A percentile compares a stretch with the other conserved stretches of the same genome.
phyloP scores from a whole-genome alignment of 1,139 yeast genomes.

The Kodamaea sp. region DNA sequence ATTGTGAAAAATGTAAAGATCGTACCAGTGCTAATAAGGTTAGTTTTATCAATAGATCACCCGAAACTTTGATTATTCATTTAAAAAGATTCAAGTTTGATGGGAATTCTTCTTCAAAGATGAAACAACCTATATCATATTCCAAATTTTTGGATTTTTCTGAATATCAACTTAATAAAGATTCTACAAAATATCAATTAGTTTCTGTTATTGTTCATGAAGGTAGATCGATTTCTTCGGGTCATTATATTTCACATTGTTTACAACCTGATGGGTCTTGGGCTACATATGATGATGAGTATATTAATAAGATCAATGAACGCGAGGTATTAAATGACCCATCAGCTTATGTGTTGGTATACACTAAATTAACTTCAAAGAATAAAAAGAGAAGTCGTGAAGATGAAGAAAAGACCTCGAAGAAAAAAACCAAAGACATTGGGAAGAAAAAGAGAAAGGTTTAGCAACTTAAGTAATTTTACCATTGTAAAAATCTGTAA shows the following conservation, averaged over 20 bases:
- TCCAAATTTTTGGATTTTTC: slow-evolving; percentile 74
- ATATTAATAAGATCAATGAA: slow-evolving; percentile 69
- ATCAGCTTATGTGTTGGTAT: slow-evolving; percentile 84
- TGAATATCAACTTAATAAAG: slow-evolving; percentile 48
- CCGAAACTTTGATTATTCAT: slow-evolving; percentile 84
- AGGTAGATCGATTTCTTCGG: slow-evolving; percentile 88
- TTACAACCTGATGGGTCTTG: slow-evolving; percentile 88
- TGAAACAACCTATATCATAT: slow-evolving; percentile 80
- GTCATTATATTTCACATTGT: slow-evolving; percentile 90
- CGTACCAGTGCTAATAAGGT: slow-evolving; percentile 76
- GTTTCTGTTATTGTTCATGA: slow-evolving; percentile 90
- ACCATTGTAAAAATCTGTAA: not conserved
- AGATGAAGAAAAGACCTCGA: slow-evolving; percentile 4
- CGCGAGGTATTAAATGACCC: slow-evolving; percentile 75
- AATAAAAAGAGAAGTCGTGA: slow-evolving; percentile 10
- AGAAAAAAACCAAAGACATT: slow-evolving; percentile 9
- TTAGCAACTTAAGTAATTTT: not conserved
- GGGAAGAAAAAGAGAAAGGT: slow-evolving; percentile 14
- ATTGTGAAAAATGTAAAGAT: slow-evolving; percentile 81
- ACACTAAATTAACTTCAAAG: slow-evolving; percentile 67
- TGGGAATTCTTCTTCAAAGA: slow-evolving; percentile 71
- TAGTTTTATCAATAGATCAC: slow-evolving; percentile 72
- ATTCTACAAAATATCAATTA: slow-evolving; percentile 64
- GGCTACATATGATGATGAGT: slow-evolving; percentile 94
- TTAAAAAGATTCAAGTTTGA: slow-evolving; percentile 87